Evolutionary conservation across 768 basidiomycete species (phyloP), one percentile per base, ranked within the genome.

Genomic region (Calocybe indica): DNA sequence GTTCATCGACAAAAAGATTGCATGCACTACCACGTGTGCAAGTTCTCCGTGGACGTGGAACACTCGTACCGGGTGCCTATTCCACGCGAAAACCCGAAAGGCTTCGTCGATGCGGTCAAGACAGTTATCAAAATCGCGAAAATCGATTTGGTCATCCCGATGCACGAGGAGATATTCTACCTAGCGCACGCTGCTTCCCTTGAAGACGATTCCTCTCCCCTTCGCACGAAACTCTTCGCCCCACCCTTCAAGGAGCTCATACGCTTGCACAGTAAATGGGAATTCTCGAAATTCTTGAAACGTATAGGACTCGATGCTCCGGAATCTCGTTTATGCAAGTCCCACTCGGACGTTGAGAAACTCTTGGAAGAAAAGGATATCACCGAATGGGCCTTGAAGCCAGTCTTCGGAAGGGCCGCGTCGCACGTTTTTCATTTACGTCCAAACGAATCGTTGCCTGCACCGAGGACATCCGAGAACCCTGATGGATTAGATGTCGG

Each of bases 11-110:
- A 22, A 22, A 38, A 32, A 58, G 54, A 59, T 47, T 37, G 30
- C 41, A 57, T 59, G 55, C 56, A 59, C 30, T 22, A 22, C 45
- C 58, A 57, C 39, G 48, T 57, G 7, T 59, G 53, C 48, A 59
- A 52, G 39, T 57, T 59, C 40, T 57, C 55, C 10, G 51, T 37
- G 10, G 49, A 46, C 33, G 56, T 59, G n/a, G 48, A 57, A 33
- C 45, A 29, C 10, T 57, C 58, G 1, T 51, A 42, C 43, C 52
- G 40, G 6, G 50, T 54, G 12, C 53, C 58, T 8, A 47, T 22
- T 22, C 22, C 22, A 1, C 22, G 22, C 22, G 22, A 22, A 22
- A 22, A 22, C 22, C 22, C 22, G 22, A 4, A 22, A 5, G 53
- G 57, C 8, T 58, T 47, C 42, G 44, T 56, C 35, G 37, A 22